These are phyloP conservation scores for Alloteropsis semialata DNA, from an alignment of 176 grass and related monocot species.

Conservation along the genomic window DNA sequence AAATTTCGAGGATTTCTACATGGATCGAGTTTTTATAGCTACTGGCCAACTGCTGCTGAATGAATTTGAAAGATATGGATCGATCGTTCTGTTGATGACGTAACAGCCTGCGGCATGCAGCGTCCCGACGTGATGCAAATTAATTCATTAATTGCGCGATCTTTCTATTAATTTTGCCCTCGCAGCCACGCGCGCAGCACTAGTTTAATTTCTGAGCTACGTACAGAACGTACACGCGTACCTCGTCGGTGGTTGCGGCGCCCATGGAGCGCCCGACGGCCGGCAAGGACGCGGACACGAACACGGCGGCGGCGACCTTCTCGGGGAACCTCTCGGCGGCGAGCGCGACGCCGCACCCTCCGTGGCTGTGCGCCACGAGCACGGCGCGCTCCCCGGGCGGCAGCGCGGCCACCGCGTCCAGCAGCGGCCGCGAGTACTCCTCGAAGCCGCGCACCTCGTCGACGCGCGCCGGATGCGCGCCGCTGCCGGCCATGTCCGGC, in stretches of 20 bases:
- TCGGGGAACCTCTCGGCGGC: constrained; percentile 28
- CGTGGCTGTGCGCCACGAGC: constrained; percentile 49
- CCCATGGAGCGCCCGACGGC: background rate
- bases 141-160: no score
- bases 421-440: constrained; percentile 1
- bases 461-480: constrained; percentile 21
- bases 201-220: no score
- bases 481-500: constrained; percentile 38
- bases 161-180: no score
- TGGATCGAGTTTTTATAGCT: no score
- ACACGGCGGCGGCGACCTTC: constrained; percentile 27
- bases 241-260: constrained; percentile 3
- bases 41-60: no score
- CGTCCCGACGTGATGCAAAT: no score
- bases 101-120: no score
- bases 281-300: constrained; percentile 1
- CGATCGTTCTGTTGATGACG: no score
- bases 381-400: background rate
- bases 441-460: constrained; percentile 36
- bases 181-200: no score
- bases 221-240: background rate
- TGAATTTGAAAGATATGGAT: no score
- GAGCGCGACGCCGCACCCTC: constrained; percentile 5
- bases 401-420: background rate
- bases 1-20: no score